phyloP scores from a whole-genome alignment of 1,284 basidiomycete species.

The Mycosarcoma maydis region DNA sequence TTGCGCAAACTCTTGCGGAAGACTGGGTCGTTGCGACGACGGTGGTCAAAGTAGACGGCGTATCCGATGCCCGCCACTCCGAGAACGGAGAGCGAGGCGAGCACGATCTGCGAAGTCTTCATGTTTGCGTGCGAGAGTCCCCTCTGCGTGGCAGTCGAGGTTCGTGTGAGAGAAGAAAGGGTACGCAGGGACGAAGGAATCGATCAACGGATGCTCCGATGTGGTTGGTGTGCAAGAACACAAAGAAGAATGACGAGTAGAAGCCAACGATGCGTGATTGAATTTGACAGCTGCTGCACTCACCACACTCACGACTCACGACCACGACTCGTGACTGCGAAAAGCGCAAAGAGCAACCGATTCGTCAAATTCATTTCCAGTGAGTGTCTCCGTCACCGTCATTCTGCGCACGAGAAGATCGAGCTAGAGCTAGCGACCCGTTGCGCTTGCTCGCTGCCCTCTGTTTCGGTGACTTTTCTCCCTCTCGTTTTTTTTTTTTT shows the following conservation, averaged over 20 bases:
- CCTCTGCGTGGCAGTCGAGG: background rate
- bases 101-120: constrained; percentile 49
- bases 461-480: constrained; percentile 9
- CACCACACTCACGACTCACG: too few relatives aligned
- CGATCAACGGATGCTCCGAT: too few relatives aligned
- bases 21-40: constrained; percentile 82
- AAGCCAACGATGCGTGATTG: too few relatives aligned
- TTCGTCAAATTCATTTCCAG: background rate
- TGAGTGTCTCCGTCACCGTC: too few relatives aligned
- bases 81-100: constrained; percentile 52
- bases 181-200: too few relatives aligned
- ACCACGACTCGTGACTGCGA: background rate
- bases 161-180: too few relatives aligned
- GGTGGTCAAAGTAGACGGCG: constrained; percentile 87
- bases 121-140: constrained; percentile 11
- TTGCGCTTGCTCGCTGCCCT: too few relatives aligned
- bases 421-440: too few relatives aligned
- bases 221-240: background rate
- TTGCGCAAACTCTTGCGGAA: constrained; percentile 93
- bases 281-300: too few relatives aligned
- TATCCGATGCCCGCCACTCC: constrained; percentile 59
- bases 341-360: constrained; percentile 2
- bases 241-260: too few relatives aligned
- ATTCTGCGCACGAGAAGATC: constrained; percentile 8
- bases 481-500: too few relatives aligned